A percentile compares a stretch with the other conserved stretches of the same genome.
phyloP scores from a whole-genome alignment of 495 filamentous ascomycete genomes.

The Talaromyces trachyspermus region DNA sequence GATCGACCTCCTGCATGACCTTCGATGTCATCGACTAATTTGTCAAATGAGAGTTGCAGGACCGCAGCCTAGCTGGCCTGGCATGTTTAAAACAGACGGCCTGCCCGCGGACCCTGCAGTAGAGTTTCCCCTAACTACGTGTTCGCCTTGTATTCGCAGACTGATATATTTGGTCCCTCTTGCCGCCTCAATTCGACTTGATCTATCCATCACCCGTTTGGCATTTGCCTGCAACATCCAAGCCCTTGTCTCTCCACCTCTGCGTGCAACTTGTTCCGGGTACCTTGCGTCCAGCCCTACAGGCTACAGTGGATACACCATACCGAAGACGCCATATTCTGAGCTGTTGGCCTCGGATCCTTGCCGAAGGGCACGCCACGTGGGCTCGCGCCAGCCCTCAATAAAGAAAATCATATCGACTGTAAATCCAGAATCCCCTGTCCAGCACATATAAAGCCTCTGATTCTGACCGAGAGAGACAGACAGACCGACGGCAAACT shows the following conservation, averaged over 20 bases:
- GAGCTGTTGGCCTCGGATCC: too few relatives aligned
- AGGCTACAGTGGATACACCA: background rate
- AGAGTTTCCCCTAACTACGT: constrained; percentile 9
- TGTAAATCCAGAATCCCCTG: too few relatives aligned
- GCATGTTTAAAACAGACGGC: constrained; percentile 9
- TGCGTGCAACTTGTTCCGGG: constrained; percentile 1
- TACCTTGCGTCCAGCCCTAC: constrained; percentile 10
- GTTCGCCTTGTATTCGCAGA: constrained; percentile 9
- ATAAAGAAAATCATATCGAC: too few relatives aligned
- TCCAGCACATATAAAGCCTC: too few relatives aligned
- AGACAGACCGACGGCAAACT: too few relatives aligned
- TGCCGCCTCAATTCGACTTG: background rate
- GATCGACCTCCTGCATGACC: constrained; percentile 38
- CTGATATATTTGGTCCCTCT: constrained; percentile 6
- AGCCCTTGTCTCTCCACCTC: background rate
- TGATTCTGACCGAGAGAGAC: too few relatives aligned
- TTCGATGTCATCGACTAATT: constrained; percentile 36
- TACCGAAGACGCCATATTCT: background rate
- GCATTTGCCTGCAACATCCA: background rate
- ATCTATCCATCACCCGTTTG: background rate
- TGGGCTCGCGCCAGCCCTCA: too few relatives aligned
- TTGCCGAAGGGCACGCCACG: too few relatives aligned
- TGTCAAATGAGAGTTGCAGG: constrained; percentile 48
- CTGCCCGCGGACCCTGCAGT: constrained; percentile 10
- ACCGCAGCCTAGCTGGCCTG: constrained; percentile 20